Evolutionary conservation across 23 red algal species (phyloP), one percentile per base, ranked within the genome.

Genomic region (Pyropia haitanensis): DNA sequence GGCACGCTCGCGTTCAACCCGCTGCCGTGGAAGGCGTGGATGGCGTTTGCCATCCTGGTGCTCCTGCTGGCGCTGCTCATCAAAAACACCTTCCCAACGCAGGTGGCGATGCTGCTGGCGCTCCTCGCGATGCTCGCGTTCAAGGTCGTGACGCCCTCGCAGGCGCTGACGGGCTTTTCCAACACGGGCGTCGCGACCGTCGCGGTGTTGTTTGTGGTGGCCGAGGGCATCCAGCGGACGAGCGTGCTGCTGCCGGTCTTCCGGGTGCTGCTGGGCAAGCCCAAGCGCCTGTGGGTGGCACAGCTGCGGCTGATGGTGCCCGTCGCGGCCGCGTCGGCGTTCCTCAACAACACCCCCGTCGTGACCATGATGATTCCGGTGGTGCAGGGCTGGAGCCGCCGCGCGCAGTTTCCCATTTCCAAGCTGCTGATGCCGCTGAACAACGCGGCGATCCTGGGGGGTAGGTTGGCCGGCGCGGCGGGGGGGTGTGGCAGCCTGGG

Each of bases 381-480:
- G 8, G 77, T 91, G 27, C 63, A 82, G 27, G 55, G 63, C n/a
- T 91, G 87, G 87, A 61, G 58, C 6, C 59, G 76, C 15, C 59
- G 69, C 18, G 71, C 78, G 14, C 72, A 65, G 2, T 61, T 82
- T 14, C 73, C 87, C 13, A 61, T 70, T 14, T 74, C 87, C 23
- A 91, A 91, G 70, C 44, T 91, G 7, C 27, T 82, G 49, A 91
- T 91, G 87, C 87, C 87, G 27, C 34, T 91, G 24, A 91, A 79
- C 71, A 68, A 91, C 21, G 87, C 87, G 5, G 77, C 76, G 14
- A 50, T 82, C n/a, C 55, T 91, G 19, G 87, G 87, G n/a, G 53
- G 73, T 30, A 46, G 8, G 39, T 46, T 10, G 39, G 10, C 5
- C 13, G 4, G 39, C 39, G 5, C 39, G 5, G 39, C 5, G 39